Conservation (phyloP, 148 eudicot species). For the Vaccinium macrocarpon region DNA sequence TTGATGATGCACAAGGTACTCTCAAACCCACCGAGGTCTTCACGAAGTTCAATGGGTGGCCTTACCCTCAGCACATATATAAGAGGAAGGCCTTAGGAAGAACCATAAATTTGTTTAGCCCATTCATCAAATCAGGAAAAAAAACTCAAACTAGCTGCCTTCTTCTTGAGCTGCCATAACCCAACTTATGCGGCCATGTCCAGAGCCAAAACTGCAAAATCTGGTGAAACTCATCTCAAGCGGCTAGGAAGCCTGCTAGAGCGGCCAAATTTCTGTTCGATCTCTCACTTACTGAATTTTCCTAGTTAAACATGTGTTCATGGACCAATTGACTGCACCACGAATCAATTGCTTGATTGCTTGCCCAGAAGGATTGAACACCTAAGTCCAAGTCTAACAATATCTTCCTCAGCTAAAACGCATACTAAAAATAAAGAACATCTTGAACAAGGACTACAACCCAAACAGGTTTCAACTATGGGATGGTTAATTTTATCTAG, state of each 20-base stretch:
- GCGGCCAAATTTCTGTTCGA: background rate
- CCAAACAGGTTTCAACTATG: background rate
- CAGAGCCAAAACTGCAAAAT: background rate
- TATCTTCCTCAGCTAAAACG: background rate
- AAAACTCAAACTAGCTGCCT: background rate
- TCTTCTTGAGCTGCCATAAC: background rate
- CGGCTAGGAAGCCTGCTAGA: background rate
- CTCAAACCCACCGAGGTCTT: background rate
- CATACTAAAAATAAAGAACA: background rate
- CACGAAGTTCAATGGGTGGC: background rate
- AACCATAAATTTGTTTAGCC: background rate
- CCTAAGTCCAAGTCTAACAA: background rate
- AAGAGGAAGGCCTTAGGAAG: background rate
- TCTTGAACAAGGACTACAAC: background rate
- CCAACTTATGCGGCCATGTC: background rate
- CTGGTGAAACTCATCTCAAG: background rate
- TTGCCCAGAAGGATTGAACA: slow-evolving; percentile 2
- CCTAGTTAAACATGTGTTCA: background rate
- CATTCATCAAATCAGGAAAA: background rate
- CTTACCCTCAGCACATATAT: background rate
- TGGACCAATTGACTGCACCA: background rate
- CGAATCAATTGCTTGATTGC: background rate
- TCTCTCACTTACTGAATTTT: background rate
- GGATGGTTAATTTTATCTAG: background rate
- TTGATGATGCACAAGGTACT: background rate